Evolutionary conservation across 2,329 filamentous ascomycete species (phyloP), one percentile per base, ranked within the genome.

Genomic region (Ophiocordyceps camponoti-leonardi): DNA sequence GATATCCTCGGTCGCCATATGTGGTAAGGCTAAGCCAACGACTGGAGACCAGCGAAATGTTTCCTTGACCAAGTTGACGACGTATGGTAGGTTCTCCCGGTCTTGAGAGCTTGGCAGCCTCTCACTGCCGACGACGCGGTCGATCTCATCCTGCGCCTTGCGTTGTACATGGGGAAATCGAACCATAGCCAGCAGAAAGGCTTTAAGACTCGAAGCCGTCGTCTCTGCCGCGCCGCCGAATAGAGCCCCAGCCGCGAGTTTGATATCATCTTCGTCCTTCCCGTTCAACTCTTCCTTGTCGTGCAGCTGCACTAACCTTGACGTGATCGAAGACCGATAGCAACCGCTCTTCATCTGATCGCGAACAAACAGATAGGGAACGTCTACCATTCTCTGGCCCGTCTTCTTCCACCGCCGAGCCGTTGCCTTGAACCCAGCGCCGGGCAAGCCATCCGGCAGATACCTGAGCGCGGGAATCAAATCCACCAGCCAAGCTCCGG

Each of bases 171-270:
- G 59, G 1, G 60, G 58, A n/a, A 63, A 59, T 1, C 67, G 51
- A 0, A 62, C 51, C 67, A 74, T 71, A 6, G 72, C 72, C 20
- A 67, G 58, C 1, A 69, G 55, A 48, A 72, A 68, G 37, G 8
- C 41, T 11, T 7, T 44, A 1, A 50, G n/a, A 6, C 42, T 40
- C 3, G 28, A 30, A 1, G 39, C 41, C 4, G 28, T 45, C 1
- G 49, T 50, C 1, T 50, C 49, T 1, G 47, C 14, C 4, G 54
- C 61, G 12, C n/a, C 50, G 12, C 20, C 31, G 37, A 45, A 48
- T 20, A 47, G n/a, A 11, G 12, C 18, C 4, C 35, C 41, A 13
- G 49, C 49, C 10, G 45, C 45, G 4, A 18, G 31, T 20, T 33
- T 49, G 18, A 50, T 49, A 11, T 20, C 35, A 1, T 41, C 6